Percentiles rank a stretch among this genome's conserved stretches.
Evolutionary conservation across 495 filamentous ascomycete species (phyloP).

Genomic region (Parachaetomium inaequale): DNA sequence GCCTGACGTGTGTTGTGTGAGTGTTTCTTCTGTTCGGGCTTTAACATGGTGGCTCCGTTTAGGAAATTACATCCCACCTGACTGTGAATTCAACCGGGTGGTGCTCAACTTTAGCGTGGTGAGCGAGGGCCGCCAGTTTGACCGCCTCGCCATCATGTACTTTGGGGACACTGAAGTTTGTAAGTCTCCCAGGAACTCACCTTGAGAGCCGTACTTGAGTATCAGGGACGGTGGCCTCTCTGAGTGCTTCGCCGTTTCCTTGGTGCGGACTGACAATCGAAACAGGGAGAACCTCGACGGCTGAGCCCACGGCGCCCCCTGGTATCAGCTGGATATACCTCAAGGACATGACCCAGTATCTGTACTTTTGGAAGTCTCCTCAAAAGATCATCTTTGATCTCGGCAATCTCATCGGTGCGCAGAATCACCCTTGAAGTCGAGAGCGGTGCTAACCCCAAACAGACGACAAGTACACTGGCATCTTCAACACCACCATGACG

Average conservation of each 20-base stretch:
- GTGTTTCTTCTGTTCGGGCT: background rate
- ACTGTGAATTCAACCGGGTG: constrained; percentile 72
- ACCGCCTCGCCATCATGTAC: constrained; percentile 76
- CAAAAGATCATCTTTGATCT: constrained; percentile 84
- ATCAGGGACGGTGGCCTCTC: no score
- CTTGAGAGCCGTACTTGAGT: no score
- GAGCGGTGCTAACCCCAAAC: background rate
- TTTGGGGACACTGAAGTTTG: constrained; percentile 78
- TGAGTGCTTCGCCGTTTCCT: background rate
- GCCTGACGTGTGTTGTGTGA: background rate
- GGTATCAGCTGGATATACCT: constrained; percentile 74
- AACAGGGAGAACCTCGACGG: constrained; percentile 70
- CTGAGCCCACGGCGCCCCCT: constrained; percentile 63
- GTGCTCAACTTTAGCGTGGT: constrained; percentile 79
- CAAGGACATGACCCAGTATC: constrained; percentile 79
- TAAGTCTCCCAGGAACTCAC: no score
- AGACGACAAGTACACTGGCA: constrained; percentile 70
- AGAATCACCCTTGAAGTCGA: background rate
- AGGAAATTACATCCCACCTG: constrained; percentile 67
- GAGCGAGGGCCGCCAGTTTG: constrained; percentile 71
- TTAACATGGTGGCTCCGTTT: background rate
- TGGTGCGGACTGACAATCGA: background rate
- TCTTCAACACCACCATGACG: constrained; percentile 77
- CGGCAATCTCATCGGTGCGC: constrained; percentile 59
- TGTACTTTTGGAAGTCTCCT: constrained; percentile 59